Evolutionary conservation across 2,329 filamentous ascomycete genomes (phyloP), one percentile per base, ranked within the genome.

Genomic region (Ophiostoma novo-ulmi): DNA sequence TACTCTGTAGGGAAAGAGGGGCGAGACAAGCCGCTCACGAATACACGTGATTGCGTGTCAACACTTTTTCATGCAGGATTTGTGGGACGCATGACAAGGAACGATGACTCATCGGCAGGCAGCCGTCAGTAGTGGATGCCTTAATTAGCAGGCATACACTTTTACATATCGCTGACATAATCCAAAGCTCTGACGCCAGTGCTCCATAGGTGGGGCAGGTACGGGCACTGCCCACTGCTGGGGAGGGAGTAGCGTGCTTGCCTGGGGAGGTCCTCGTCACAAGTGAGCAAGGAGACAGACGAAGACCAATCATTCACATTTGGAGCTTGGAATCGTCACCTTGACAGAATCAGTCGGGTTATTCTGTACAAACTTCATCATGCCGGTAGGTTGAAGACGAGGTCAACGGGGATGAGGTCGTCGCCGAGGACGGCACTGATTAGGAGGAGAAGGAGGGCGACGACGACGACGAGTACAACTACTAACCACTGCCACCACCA

Each of bases 1-100:
- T 63, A 35, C 58, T 17, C 58, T 63, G 58, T 14, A 63, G 11
- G 58, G 61, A 64, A 38, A 22, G 20, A 22, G 63, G 35, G 36
- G 63, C 31, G 61, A 14, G 2, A 22, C 7, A 38, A 38, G 31
- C 35, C n/a, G 35, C 20, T 65, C 63, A 65, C 63, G 63, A 65
- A 65, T 39, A 39, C 63, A 65, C 63, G 63, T 65, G 63, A 65
- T 17, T 65, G 20, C 63, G 63, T 65, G 63, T 58, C 52, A 58
- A 58, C 22, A 58, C 14, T n/a, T 31, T 58, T 58, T 48, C 44
- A 36, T 36, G 58, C 26, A 48, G 26, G 5, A 63, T 20, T 35
- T 65, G 17, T 65, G 35, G 35, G 20, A 20, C 35, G 61, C 20
- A n/a, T 11, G 61, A 64, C 61, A 20, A 5, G 17, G 31, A 39